phyloP scores from a whole-genome alignment of 768 basidiomycete species.

The Tricholoma flavovirens region DNA sequence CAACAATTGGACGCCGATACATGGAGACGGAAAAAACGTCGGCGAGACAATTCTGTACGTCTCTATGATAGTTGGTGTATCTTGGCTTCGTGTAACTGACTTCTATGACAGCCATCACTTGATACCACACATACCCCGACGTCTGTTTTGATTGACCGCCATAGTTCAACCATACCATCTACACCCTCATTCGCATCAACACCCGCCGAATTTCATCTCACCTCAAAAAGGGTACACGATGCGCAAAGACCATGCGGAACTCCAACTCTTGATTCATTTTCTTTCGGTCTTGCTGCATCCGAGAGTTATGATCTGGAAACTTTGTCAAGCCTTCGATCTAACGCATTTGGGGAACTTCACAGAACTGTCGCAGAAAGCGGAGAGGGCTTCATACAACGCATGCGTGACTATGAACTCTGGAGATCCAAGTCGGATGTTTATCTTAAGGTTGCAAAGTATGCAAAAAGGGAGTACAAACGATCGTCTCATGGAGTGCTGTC shows the following conservation, averaged over 20 bases:
- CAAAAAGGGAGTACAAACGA: slow-evolving; percentile 39
- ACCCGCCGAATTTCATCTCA: slow-evolving; percentile 44
- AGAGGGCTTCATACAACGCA: slow-evolving; percentile 62
- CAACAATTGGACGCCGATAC: slow-evolving; percentile 49
- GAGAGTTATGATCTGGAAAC: slow-evolving; percentile 20
- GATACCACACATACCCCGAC: slow-evolving; percentile 15
- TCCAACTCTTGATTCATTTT: slow-evolving; percentile 5
- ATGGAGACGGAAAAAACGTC: slow-evolving; percentile 51
- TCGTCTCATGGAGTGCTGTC: slow-evolving; percentile 19
- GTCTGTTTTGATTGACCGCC: slow-evolving; percentile 7
- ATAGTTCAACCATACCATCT: slow-evolving; percentile 11
- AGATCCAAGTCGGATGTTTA: slow-evolving; percentile 36
- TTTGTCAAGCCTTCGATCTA: slow-evolving; percentile 46
- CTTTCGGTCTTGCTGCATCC: slow-evolving; percentile 13
- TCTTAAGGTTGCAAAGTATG: slow-evolving; percentile 32
- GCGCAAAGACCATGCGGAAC: slow-evolving; percentile 12
- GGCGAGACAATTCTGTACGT: slow-evolving; percentile 44
- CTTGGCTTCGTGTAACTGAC: slow-evolving; percentile 6
- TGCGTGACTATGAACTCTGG: slow-evolving; percentile 65
- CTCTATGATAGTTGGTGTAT: slow-evolving; percentile 16
- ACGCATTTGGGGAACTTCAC: slow-evolving; percentile 62
- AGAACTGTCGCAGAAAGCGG: slow-evolving; percentile 58
- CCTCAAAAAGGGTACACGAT: slow-evolving; percentile 21
- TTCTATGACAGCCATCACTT: slow-evolving; percentile 20
- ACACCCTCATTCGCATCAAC: slow-evolving; percentile 38